phyloP scores from a whole-genome alignment of 805 yeast genomes.

The Starmerella powellii region DNA sequence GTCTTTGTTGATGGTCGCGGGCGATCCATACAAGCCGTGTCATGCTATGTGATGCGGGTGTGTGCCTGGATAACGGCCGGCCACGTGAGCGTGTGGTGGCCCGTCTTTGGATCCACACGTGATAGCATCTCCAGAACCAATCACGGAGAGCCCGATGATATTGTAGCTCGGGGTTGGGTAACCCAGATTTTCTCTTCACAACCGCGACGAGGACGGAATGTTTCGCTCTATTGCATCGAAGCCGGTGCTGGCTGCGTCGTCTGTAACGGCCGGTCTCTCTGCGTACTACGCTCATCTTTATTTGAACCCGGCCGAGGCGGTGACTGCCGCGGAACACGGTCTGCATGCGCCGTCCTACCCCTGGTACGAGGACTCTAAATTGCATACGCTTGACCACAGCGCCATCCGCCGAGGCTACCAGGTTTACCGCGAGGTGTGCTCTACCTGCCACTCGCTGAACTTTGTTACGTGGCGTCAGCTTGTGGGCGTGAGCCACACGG shows the following conservation, averaged over 20 bases:
- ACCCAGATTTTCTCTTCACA: slow-evolving; percentile 1
- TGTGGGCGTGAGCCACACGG: slow-evolving; percentile 92
- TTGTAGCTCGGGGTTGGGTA: slow-evolving; percentile 6
- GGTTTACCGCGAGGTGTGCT: slow-evolving; percentile 97
- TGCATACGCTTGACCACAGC: slow-evolving; percentile 70
- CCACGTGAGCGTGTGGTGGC: no score
- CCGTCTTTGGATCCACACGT: no score
- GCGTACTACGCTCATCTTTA: slow-evolving; percentile 19
- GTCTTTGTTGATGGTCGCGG: no score
- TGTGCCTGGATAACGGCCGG: no score
- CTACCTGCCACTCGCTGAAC: slow-evolving; percentile 95
- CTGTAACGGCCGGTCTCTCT: slow-evolving; percentile 19
- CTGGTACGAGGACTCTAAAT: slow-evolving; percentile 79
- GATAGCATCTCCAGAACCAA: slow-evolving; percentile 4
- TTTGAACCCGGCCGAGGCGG: slow-evolving; percentile 63
- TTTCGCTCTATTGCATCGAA: slow-evolving; percentile 17
- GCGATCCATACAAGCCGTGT: no score
- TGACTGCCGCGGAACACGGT: slow-evolving; percentile 99
- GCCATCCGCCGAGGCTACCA: slow-evolving; percentile 98
- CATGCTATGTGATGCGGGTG: no score
- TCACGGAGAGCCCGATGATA: slow-evolving; percentile 5
- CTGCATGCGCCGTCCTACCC: slow-evolving; percentile 85
- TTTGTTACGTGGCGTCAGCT: slow-evolving; percentile 97
- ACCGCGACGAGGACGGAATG: slow-evolving; percentile 10
- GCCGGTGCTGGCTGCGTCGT: slow-evolving; percentile 19